These are phyloP conservation scores for Cruciata laevipes DNA, from an alignment of 257 asterid species.

Conservation along the genomic window DNA sequence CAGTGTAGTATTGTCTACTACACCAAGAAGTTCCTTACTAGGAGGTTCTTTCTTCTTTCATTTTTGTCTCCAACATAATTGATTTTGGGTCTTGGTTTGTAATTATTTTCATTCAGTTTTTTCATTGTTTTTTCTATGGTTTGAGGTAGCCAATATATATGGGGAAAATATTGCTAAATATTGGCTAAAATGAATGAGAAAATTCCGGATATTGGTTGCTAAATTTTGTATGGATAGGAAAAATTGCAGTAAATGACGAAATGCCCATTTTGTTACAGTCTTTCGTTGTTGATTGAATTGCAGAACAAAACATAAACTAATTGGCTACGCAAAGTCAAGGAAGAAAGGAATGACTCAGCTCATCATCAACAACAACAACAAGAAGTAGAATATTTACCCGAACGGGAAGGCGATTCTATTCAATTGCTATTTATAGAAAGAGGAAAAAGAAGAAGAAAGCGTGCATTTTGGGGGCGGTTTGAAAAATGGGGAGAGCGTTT, in stretches of 20 bases:
- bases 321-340: slow-evolving; percentile 3
- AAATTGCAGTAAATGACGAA: slow-evolving; percentile 3
- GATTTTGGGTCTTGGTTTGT: too few species aligned
- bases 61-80: too few species aligned
- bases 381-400: not conserved
- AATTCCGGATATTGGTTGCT: not conserved
- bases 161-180: too few species aligned
- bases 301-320: not conserved
- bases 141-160: too few species aligned
- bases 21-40: too few species aligned
- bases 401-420: not conserved
- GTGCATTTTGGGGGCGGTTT: slow-evolving; percentile 3
- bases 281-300: not conserved
- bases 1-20: too few species aligned
- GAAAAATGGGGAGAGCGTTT: slow-evolving; percentile 87
- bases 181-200: too few species aligned
- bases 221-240: not conserved
- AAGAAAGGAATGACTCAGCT: slow-evolving; percentile 4
- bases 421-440: not conserved
- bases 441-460: not conserved
- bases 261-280: not conserved
- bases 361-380: not conserved
- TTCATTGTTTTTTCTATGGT: too few species aligned
- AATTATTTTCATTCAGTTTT: too few species aligned
- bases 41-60: too few species aligned